Conservation (phyloP, 805 yeast species). For the Aciculoconidium aculeatum region DNA sequence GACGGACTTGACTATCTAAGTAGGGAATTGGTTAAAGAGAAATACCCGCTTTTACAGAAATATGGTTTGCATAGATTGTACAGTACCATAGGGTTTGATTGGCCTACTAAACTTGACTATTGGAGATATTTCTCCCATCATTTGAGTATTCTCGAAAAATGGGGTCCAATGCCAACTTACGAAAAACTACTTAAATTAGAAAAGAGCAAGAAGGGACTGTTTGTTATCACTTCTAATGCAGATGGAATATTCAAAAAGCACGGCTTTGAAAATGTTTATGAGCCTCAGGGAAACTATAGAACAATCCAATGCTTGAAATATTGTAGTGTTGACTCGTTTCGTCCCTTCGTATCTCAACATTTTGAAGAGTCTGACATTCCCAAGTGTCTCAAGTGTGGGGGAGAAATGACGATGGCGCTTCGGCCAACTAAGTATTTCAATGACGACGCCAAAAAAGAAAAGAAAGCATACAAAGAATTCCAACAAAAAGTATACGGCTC, state of each 20-base stretch:
- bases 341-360: neutral
- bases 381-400: constrained; percentile 1
- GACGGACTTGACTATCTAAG: constrained; percentile 2
- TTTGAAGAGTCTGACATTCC: constrained; percentile 1
- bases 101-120: neutral
- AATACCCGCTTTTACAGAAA: constrained; percentile 1
- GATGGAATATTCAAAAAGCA: constrained; percentile 2
- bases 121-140: constrained; percentile 3
- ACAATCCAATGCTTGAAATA: constrained; percentile 1
- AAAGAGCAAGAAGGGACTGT: neutral
- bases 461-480: neutral
- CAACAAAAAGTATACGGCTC: neutral
- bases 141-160: neutral
- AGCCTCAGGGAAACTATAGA: constrained; percentile 2
- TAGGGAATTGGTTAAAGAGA: constrained; percentile 1
- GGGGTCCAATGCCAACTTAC: constrained; percentile 1
- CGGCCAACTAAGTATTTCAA: neutral
- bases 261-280: constrained; percentile 2
- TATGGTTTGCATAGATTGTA: constrained; percentile 1
- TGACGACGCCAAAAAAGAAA: constrained; percentile 1
- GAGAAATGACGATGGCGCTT: constrained; percentile 1
- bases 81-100: constrained; percentile 2
- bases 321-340: neutral
- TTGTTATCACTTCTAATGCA: constrained; percentile 3
- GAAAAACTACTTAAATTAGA: neutral